Base-by-base conservation (phyloP, 2,329 filamentous ascomycete genomes). In the Cryphonectria nitschkei region DNA sequence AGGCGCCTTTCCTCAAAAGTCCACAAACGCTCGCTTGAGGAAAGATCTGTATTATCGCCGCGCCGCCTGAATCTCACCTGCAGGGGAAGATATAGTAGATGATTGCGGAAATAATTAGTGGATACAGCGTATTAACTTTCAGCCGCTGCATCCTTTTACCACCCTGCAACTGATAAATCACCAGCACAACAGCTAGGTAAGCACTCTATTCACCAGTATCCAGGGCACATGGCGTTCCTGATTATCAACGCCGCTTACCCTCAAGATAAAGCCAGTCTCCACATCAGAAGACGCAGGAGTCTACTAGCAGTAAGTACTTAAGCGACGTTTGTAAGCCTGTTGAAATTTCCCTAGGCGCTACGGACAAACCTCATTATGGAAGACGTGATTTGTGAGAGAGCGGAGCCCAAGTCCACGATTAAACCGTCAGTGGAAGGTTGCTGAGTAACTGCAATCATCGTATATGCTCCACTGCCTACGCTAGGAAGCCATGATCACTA, bases 401-500 rank as follows among this genome's bases (percentile, higher is more conserved):
- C 29, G 65, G 32, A 64, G 19, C 39, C 41, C 2, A 5, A 5
- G 13, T 29, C 26, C 13, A 26, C 22, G 34, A 2, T 14, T 26
- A 2, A 29, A 26, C 61, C 61, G 29, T 26, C 37, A 19, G n/a
- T 39, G 26, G 39, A 39, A 43, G 41, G 26, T 46, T 9, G 65
- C 65, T 67, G 65, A 67, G 54, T 67, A 67, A 67, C n/a, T 29
- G 4, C 3, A 5, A 13, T 32, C 54, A 32, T 58, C 26, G 54
- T 19, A 32, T 32, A 19, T 32, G 13, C 29, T 58, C 54, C 54
- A 58, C 54, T 58, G 16, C 14, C 5, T 32, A 32, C 54, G 5
- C 26, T 58, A 58, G n/a, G 29, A 58, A 13, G n/a, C 32, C 26
- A 34, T 58, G 54, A 58, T 58, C 29, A 58, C 54, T 16, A 19